phyloP scores from a whole-genome alignment of 2,329 filamentous ascomycete species.

The Ambrosiella cleistominuta region DNA sequence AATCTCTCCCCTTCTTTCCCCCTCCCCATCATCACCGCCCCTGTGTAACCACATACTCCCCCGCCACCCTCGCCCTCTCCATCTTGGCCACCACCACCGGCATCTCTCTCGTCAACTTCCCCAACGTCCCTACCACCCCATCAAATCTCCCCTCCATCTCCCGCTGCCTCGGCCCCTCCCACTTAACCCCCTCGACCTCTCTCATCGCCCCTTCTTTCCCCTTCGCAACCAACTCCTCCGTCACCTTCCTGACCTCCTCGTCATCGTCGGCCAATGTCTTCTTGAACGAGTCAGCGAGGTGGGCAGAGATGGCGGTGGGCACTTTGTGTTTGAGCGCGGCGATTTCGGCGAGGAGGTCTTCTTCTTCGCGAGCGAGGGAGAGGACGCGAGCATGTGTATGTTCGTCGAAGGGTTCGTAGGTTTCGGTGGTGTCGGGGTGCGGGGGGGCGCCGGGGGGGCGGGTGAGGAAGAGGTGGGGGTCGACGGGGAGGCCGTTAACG shows the following conservation, averaged over 20 bases:
- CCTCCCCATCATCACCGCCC: constrained; percentile 11
- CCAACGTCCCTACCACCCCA: constrained; percentile 32
- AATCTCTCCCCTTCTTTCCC: background rate
- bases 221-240: constrained; percentile 14
- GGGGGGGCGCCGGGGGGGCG: constrained; percentile 31
- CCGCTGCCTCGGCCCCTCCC: constrained; percentile 31
- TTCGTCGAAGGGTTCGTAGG: constrained; percentile 43
- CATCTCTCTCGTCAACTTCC: constrained; percentile 39
- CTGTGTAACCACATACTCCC: constrained; percentile 35
- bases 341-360: constrained; percentile 46
- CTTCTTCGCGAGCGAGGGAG: constrained; percentile 42
- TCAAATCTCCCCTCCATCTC: constrained; percentile 27
- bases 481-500: constrained; percentile 42
- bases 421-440: constrained; percentile 21
- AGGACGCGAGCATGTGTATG: constrained; percentile 41
- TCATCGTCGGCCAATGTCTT: constrained; percentile 30
- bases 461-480: constrained; percentile 44
- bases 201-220: constrained; percentile 15
- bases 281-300: constrained; percentile 25
- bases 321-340: constrained; percentile 39
- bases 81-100: constrained; percentile 45
- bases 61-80: constrained; percentile 44
- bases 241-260: constrained; percentile 22
- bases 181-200: constrained; percentile 19
- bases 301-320: constrained; percentile 27